A percentile compares a stretch with the other conserved stretches of the same genome.
phyloP scores from a whole-genome alignment of 2,329 filamentous ascomycete genomes.

The Verticillium isaacii region DNA sequence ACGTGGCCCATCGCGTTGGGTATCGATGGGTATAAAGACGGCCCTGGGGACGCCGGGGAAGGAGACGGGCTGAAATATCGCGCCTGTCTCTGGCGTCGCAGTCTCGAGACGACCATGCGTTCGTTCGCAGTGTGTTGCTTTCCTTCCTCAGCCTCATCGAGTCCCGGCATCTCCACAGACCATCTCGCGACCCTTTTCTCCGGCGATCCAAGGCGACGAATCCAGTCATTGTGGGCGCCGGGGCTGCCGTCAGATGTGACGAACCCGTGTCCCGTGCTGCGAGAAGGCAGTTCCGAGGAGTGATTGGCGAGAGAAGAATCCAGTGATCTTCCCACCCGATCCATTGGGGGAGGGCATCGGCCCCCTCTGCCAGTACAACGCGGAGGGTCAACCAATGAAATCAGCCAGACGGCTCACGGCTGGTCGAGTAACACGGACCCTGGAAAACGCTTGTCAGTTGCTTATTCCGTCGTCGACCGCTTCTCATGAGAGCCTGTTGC shows the following conservation, averaged over 20 bases:
- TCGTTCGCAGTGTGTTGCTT: neutral
- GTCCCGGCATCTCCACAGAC: constrained; percentile 3
- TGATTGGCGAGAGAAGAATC: constrained; percentile 2
- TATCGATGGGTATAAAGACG: neutral
- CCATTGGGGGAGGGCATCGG: neutral
- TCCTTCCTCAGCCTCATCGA: neutral
- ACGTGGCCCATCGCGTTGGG: neutral
- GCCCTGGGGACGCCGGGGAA: neutral
- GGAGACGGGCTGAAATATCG: neutral
- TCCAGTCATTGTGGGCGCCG: neutral
- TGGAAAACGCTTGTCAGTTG: neutral
- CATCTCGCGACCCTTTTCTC: constrained; percentile 6
- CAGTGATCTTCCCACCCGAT: neutral
- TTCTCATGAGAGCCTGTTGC: neutral
- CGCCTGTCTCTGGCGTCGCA: neutral
- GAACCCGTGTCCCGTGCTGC: constrained; percentile 3
- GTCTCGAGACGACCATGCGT: neutral
- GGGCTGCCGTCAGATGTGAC: constrained; percentile 3
- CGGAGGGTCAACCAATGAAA: neutral
- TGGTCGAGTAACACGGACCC: neutral
- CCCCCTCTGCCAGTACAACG: neutral
- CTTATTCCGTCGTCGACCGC: neutral
- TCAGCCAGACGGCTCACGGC: neutral
- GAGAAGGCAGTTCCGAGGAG: neutral
- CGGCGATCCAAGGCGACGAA: neutral